Evolutionary conservation across 306 rosid genomes (phyloP).

Genomic region (Cicer cuneatum): DNA sequence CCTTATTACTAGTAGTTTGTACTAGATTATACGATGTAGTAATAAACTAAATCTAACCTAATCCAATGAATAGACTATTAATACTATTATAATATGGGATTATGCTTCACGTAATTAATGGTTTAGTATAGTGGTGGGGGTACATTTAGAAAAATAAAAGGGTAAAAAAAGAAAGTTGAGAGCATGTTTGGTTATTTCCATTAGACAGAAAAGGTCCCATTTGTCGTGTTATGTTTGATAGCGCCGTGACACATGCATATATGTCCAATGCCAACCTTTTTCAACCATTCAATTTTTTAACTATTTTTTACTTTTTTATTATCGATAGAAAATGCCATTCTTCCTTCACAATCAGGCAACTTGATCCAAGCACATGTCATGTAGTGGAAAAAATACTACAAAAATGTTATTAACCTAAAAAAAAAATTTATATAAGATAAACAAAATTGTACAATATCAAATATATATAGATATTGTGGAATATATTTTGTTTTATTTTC

Average conservation of each 20-base stretch:
- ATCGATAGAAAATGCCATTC: neutral
- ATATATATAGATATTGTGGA: no score
- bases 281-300: conserved; percentile 43
- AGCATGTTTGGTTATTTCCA: neutral
- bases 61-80: neutral
- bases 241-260: conserved; percentile 36
- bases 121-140: conserved; percentile 40
- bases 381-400: no score
- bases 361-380: neutral
- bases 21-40: neutral
- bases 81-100: neutral
- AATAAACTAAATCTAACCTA: conserved; percentile 16
- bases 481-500: no score
- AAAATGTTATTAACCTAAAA: no score
- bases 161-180: neutral
- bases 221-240: conserved; percentile 56
- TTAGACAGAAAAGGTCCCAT: conserved; percentile 50
- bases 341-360: neutral
- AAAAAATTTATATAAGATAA: no score
- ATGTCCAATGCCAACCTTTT: conserved; percentile 66
- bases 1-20: neutral
- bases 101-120: neutral
- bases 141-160: neutral
- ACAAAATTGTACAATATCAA: no score
- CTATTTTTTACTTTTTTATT: neutral